A percentile compares a stretch with the other conserved stretches of the same genome.
phyloP scores from a whole-genome alignment of 495 filamentous ascomycete species.

The Aspergillus olivimuriae region DNA sequence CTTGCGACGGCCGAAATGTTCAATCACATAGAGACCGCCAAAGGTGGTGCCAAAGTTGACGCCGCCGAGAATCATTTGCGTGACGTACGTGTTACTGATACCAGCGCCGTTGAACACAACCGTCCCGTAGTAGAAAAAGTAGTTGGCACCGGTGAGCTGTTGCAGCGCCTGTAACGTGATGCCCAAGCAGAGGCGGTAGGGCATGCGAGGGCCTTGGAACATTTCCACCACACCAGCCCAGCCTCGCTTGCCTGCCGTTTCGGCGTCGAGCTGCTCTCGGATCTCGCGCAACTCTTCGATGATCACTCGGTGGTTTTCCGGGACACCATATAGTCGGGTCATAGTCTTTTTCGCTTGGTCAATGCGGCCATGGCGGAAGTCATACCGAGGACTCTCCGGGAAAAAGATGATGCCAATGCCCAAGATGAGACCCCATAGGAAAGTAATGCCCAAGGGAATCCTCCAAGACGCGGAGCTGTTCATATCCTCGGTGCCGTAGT shows the following conservation, averaged over 20 bases:
- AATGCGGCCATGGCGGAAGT: conserved; percentile 54
- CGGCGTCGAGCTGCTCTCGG: conserved; percentile 47
- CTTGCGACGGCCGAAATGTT: conserved; percentile 59
- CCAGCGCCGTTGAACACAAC: conserved; percentile 62
- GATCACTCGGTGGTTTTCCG: conserved; percentile 53
- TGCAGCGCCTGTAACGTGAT: conserved; percentile 52
- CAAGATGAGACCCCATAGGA: conserved; percentile 66
- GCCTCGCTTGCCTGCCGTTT: conserved; percentile 38
- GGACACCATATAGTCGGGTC: conserved; percentile 59
- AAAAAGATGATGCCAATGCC: conserved; percentile 59
- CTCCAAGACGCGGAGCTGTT: conserved; percentile 53
- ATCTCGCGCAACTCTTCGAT: conserved; percentile 59
- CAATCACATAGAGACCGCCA: conserved; percentile 60
- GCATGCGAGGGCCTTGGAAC: conserved; percentile 59
- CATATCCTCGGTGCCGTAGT: conserved; percentile 57
- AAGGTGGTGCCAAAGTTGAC: conserved; percentile 70
- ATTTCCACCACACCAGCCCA: conserved; percentile 37
- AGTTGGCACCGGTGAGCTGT: conserved; percentile 41
- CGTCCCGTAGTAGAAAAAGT: conserved; percentile 75
- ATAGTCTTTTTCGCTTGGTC: conserved; percentile 60
- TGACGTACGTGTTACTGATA: conserved; percentile 58
- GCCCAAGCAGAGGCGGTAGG: conserved; percentile 58
- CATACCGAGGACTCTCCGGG: conserved; percentile 64
- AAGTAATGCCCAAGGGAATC: conserved; percentile 70
- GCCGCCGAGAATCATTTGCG: conserved; percentile 63